phyloP scores from a whole-genome alignment of 805 yeast species.

The Sugiyamaella floridensis region DNA sequence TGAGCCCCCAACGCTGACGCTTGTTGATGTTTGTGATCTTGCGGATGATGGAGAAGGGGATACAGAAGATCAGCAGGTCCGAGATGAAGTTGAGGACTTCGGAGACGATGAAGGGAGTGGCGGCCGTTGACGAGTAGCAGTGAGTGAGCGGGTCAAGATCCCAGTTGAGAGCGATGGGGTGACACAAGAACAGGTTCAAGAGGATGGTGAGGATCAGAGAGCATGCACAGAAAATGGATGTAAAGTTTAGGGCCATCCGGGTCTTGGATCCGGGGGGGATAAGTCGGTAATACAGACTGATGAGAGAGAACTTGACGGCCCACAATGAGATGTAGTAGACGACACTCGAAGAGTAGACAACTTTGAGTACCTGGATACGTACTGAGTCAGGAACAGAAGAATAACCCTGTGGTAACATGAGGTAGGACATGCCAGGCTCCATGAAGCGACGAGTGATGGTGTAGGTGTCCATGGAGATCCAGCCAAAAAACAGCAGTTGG shows the following conservation, averaged over 20 bases:
- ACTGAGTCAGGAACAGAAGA: constrained; percentile 9
- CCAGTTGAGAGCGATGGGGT: constrained; percentile 24
- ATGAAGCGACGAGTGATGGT: constrained; percentile 19
- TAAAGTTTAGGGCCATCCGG: constrained; percentile 16
- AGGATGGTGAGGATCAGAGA: constrained; percentile 15
- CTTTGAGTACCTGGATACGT: constrained; percentile 17
- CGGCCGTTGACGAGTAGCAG: constrained; percentile 25
- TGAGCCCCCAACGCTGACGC: constrained; percentile 19
- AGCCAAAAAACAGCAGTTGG: constrained; percentile 18
- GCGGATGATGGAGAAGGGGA: constrained; percentile 23
- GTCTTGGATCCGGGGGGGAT: constrained; percentile 20
- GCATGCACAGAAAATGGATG: constrained; percentile 12
- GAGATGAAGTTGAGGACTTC: constrained; percentile 20
- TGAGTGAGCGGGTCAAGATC: constrained; percentile 9
- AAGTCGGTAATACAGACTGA: constrained; percentile 23
- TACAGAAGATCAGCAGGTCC: constrained; percentile 19
- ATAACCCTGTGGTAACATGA: constrained; percentile 4
- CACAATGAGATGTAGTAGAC: constrained; percentile 24
- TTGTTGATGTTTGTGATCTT: constrained; percentile 13
- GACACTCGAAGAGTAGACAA: constrained; percentile 21
- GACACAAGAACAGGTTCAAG: constrained; percentile 20
- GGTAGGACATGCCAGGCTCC: constrained; percentile 19
- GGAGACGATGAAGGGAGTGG: constrained; percentile 19
- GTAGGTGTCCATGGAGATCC: constrained; percentile 23
- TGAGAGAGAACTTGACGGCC: constrained; percentile 22